These are phyloP conservation scores for Polyporus tsugae DNA, from an alignment of 1,284 basidiomycete species.

Conservation along the genomic window DNA sequence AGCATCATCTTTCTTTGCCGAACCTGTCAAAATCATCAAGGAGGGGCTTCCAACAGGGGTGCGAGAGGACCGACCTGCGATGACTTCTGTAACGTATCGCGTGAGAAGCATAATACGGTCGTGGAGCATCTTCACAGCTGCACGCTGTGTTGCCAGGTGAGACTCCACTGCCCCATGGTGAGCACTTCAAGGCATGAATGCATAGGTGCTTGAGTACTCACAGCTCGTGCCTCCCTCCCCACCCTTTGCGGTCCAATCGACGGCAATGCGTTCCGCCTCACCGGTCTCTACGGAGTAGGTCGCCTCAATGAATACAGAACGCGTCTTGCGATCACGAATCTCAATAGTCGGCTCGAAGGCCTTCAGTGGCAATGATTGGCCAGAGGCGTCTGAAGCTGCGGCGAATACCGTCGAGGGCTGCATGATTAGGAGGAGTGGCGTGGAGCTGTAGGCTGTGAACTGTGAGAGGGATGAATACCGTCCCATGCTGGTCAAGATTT, in stretches of 20 bases:
- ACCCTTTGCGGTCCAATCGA: conserved; percentile 95
- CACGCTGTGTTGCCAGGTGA: conserved; percentile 89
- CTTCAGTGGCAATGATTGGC: conserved; percentile 82
- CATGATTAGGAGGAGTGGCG: conserved; percentile 78
- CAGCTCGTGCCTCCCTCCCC: conserved; percentile 83
- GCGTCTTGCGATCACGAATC: conserved; percentile 78
- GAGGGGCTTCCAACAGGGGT: neutral
- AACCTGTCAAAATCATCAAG: conserved; percentile 11
- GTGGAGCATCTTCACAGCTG: conserved; percentile 95
- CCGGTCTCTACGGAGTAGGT: conserved; percentile 94
- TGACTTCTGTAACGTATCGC: conserved; percentile 81
- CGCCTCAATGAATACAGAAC: conserved; percentile 84
- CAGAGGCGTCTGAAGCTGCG: conserved; percentile 61
- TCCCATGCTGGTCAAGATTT: neutral
- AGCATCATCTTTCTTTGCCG: conserved; percentile 75
- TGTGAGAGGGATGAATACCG: conserved; percentile 38
- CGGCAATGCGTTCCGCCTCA: conserved; percentile 97
- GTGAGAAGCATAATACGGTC: conserved; percentile 88
- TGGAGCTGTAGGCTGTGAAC: conserved; percentile 79
- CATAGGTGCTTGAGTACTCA: conserved; percentile 47
- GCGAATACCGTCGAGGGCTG: conserved; percentile 62
- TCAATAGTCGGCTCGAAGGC: conserved; percentile 92
- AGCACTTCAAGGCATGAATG: neutral
- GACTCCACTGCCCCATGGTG: conserved; percentile 75
- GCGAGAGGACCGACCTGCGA: conserved; percentile 63